These are phyloP conservation scores for Psidium friedrichsthalianum DNA, from an alignment of 345 rosid genomes.

Conservation along the genomic window DNA sequence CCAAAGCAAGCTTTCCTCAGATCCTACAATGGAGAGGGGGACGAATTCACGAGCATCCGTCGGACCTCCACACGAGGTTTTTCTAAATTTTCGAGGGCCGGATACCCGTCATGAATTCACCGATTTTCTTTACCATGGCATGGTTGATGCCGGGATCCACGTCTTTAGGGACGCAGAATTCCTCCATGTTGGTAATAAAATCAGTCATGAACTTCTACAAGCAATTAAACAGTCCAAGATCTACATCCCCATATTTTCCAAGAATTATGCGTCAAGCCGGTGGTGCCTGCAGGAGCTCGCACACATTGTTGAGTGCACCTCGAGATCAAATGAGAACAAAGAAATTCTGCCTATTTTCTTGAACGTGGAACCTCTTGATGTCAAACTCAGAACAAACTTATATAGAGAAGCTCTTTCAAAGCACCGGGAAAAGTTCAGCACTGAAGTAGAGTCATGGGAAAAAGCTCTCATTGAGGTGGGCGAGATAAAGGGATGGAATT, in stretches of 20 bases:
- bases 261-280: not conserved
- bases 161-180: not conserved
- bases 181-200: not conserved
- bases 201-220: not conserved
- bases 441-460: not conserved
- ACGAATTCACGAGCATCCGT: not conserved
- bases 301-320: not conserved
- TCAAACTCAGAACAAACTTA: not conserved
- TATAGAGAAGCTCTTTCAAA: fast-evolving
- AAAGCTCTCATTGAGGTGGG: not conserved
- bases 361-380: not conserved
- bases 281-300: not conserved
- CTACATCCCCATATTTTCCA: not conserved
- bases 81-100: not conserved
- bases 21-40: not conserved
- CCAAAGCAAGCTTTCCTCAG: no score
- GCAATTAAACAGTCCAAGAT: not conserved
- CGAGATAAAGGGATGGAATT: not conserved
- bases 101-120: not conserved
- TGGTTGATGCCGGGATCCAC: not conserved
- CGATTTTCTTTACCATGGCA: not conserved
- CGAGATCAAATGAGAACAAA: not conserved
- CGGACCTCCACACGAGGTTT: not conserved
- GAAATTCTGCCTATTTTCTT: not conserved
- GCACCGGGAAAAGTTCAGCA: not conserved